Conservation (phyloP, 306 rosid species). For the Cicer chorassanicum region DNA sequence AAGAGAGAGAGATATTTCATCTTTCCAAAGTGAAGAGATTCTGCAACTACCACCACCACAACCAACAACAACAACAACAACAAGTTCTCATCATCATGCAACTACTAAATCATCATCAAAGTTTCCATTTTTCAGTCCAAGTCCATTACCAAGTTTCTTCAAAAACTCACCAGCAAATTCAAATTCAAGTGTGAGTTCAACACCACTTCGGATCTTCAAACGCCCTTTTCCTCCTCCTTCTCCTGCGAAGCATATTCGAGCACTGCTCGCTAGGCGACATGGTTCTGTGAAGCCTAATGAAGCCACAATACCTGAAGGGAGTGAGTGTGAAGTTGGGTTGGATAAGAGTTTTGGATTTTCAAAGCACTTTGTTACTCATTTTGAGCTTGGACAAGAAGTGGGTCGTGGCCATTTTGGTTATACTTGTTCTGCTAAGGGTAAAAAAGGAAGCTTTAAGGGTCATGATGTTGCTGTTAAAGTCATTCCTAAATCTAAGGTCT, state of each 20-base stretch:
- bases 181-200: constrained; percentile 58
- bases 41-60: constrained; percentile 43
- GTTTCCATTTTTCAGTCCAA: constrained; percentile 88
- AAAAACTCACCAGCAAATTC: constrained; percentile 76
- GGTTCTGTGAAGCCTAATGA: constrained; percentile 87
- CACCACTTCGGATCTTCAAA: constrained; percentile 69
- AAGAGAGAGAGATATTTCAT: constrained; percentile 37
- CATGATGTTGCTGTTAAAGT: constrained; percentile 90
- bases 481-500: constrained; percentile 89
- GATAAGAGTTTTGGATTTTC: constrained; percentile 80
- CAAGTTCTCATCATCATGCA: constrained; percentile 40
- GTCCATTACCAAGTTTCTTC: constrained; percentile 80
- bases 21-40: constrained; percentile 35
- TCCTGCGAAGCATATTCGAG: constrained; percentile 90
- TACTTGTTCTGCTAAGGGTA: constrained; percentile 82
- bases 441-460: constrained; percentile 76
- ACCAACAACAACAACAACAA: not conserved
- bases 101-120: constrained; percentile 41
- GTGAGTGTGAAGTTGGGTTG: constrained; percentile 78
- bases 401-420: constrained; percentile 98
- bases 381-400: constrained; percentile 80
- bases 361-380: constrained; percentile 58
- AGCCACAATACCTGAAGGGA: constrained; percentile 85
- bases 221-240: constrained; percentile 97
- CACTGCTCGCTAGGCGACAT: constrained; percentile 74